Percentiles rank a stretch among this genome's conserved stretches.
Evolutionary conservation across 2,329 filamentous ascomycete species (phyloP).

Genomic region (Beauveria brongniartii): DNA sequence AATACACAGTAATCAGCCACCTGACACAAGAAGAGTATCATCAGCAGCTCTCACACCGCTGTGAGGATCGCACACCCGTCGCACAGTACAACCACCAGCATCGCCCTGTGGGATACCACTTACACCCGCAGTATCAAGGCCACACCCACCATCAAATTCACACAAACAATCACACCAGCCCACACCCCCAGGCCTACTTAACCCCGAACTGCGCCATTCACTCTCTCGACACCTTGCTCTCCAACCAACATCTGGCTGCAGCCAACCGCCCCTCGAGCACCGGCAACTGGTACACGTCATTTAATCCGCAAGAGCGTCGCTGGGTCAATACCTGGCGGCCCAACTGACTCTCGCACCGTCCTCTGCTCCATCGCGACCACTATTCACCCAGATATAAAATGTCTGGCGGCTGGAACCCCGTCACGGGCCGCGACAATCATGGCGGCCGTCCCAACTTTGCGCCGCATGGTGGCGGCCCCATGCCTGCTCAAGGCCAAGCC

Average conservation of each 20-base stretch:
- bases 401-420: conserved; percentile 33
- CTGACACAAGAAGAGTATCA: not conserved
- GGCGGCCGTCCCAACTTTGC: conserved; percentile 25
- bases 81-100: conserved; percentile 1
- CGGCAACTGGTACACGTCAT: conserved; percentile 28
- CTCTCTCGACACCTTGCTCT: conserved; percentile 19
- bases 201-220: conserved; percentile 10
- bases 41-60: not conserved
- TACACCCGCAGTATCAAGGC: not conserved
- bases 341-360: conserved; percentile 9
- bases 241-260: conserved; percentile 21
- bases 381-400: conserved; percentile 18
- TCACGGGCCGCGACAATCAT: conserved; percentile 29
- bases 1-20: not conserved
- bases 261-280: conserved; percentile 10
- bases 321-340: conserved; percentile 30
- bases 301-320: conserved; percentile 18
- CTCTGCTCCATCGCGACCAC: not conserved
- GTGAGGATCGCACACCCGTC: not conserved
- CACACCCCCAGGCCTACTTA: not conserved
- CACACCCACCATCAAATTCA: not conserved
- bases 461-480: conserved; percentile 25
- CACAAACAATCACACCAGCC: not conserved
- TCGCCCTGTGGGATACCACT: not conserved
- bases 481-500: conserved; percentile 28